Percentiles rank a stretch among this genome's conserved stretches.
Evolutionary conservation across 768 basidiomycete species (phyloP).

Genomic region (Terana coerulea): DNA sequence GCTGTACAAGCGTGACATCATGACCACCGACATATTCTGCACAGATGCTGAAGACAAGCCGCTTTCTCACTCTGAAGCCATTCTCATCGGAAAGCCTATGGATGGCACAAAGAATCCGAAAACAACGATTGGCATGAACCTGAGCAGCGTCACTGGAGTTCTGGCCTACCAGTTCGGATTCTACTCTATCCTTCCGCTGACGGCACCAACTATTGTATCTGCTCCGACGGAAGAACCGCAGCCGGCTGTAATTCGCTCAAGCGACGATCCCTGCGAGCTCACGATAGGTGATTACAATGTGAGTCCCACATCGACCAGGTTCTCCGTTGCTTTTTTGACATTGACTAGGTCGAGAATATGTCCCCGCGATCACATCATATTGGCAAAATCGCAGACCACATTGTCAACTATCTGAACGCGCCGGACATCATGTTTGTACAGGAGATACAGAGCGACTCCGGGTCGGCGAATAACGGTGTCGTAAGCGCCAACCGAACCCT

Average conservation of each 20-base stretch:
- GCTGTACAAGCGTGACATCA: not conserved
- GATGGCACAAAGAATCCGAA: constrained; percentile 50
- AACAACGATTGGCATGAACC: constrained; percentile 40
- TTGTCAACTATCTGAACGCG: constrained; percentile 41
- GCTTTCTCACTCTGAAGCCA: constrained; percentile 53
- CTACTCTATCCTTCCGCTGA: constrained; percentile 55
- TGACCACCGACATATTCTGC: not conserved
- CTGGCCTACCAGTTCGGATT: constrained; percentile 51
- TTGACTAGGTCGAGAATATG: constrained; percentile 51
- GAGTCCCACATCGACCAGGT: constrained; percentile 8
- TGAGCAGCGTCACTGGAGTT: constrained; percentile 52
- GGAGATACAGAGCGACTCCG: constrained; percentile 61
- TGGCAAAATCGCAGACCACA: constrained; percentile 47
- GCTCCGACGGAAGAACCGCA: constrained; percentile 30
- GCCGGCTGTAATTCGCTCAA: constrained; percentile 37
- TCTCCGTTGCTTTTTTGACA: not conserved
- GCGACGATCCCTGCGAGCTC: constrained; percentile 36
- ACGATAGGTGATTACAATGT: constrained; percentile 64
- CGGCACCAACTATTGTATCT: constrained; percentile 45
- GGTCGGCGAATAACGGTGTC: constrained; percentile 47
- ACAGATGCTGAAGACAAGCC: constrained; percentile 39
- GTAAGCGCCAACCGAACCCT: constrained; percentile 53
- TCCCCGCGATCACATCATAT: constrained; percentile 46
- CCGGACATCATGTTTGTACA: constrained; percentile 63
- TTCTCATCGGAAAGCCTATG: constrained; percentile 51